phyloP scores from a whole-genome alignment of 768 basidiomycete species.

The Russula sp. region DNA sequence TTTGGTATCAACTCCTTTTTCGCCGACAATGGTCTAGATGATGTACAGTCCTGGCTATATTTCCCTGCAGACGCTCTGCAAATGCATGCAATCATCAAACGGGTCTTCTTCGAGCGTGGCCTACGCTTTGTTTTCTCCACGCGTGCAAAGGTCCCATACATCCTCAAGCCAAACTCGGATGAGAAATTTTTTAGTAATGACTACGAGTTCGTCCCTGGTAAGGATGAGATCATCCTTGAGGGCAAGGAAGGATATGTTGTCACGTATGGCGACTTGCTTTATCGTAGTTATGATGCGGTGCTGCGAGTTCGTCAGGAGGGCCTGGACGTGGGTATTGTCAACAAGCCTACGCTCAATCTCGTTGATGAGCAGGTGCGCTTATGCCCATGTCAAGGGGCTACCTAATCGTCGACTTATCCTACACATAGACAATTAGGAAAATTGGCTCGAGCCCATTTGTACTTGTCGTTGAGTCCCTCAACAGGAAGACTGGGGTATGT shows the following conservation, averaged over 20 bases:
- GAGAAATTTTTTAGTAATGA: conserved; percentile 56
- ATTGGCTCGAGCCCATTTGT: conserved; percentile 71
- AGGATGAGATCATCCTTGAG: conserved; percentile 74
- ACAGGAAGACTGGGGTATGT: conserved; percentile 76
- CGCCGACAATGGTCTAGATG: conserved; percentile 80
- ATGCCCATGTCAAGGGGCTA: not conserved
- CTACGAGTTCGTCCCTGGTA: conserved; percentile 78
- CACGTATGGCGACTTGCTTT: conserved; percentile 81
- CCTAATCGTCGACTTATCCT: not conserved
- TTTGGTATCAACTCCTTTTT: conserved; percentile 82
- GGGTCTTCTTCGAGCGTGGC: conserved; percentile 78
- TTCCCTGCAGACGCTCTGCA: conserved; percentile 83
- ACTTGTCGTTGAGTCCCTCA: conserved; percentile 77
- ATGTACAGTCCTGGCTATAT: conserved; percentile 73
- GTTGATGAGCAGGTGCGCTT: conserved; percentile 66
- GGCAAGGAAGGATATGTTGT: conserved; percentile 79
- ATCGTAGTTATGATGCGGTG: conserved; percentile 79
- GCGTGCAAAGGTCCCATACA: conserved; percentile 82
- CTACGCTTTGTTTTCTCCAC: conserved; percentile 85
- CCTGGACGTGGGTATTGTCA: conserved; percentile 76
- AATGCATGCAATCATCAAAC: conserved; percentile 69
- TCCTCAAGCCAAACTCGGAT: conserved; percentile 68
- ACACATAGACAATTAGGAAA: conserved; percentile 48
- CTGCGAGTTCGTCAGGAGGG: conserved; percentile 63
- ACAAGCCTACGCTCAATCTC: conserved; percentile 77